Conservation (phyloP, 2,329 filamentous ascomycete genomes). For the Albophoma yamanashiensis region DNA sequence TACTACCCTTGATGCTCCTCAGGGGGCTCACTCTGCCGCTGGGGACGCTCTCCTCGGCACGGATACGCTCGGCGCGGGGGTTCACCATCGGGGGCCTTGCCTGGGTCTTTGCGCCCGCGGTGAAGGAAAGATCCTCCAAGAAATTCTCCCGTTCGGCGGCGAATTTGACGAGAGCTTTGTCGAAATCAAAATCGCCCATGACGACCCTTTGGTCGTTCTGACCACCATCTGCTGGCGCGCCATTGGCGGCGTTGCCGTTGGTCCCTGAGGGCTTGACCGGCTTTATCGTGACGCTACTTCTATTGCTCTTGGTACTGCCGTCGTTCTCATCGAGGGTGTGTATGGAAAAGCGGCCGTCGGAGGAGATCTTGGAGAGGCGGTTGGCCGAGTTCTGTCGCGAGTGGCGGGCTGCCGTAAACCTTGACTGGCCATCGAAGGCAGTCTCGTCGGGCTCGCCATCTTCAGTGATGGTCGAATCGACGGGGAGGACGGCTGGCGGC, state of each 20-base stretch:
- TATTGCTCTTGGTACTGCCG: slow-evolving; percentile 48
- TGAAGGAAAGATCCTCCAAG: slow-evolving; percentile 82
- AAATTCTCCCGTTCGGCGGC: slow-evolving; percentile 92
- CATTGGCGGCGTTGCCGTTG: slow-evolving; percentile 15
- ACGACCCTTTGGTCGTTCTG: slow-evolving; percentile 8
- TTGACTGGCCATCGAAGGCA: slow-evolving; percentile 17
- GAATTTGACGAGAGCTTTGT: slow-evolving; percentile 86
- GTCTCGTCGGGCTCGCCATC: slow-evolving; percentile 46
- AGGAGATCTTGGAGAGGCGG: slow-evolving; percentile 43
- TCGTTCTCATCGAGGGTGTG: slow-evolving; percentile 48
- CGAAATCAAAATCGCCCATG: slow-evolving; percentile 75
- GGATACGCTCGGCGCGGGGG: slow-evolving; percentile 72
- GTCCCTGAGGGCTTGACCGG: slow-evolving; percentile 22
- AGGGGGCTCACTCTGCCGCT: slow-evolving; percentile 45
- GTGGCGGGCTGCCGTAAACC: slow-evolving; percentile 34
- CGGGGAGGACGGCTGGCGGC: slow-evolving; percentile 19
- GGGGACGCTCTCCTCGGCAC: slow-evolving; percentile 53
- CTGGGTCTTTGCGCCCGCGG: slow-evolving; percentile 68
- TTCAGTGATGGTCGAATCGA: slow-evolving; percentile 51
- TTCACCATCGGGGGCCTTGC: slow-evolving; percentile 62
- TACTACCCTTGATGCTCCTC: slow-evolving; percentile 64
- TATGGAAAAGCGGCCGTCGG: slow-evolving; percentile 41
- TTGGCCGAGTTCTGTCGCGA: slow-evolving; percentile 52
- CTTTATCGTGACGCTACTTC: slow-evolving; percentile 55
- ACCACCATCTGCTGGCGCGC: slow-evolving; percentile 12